A percentile compares a stretch with the other conserved stretches of the same genome.
These are phyloP conservation scores for Pisolithus thermaeus DNA, from an alignment of 1,284 basidiomycete species.

Conservation along the genomic window DNA sequence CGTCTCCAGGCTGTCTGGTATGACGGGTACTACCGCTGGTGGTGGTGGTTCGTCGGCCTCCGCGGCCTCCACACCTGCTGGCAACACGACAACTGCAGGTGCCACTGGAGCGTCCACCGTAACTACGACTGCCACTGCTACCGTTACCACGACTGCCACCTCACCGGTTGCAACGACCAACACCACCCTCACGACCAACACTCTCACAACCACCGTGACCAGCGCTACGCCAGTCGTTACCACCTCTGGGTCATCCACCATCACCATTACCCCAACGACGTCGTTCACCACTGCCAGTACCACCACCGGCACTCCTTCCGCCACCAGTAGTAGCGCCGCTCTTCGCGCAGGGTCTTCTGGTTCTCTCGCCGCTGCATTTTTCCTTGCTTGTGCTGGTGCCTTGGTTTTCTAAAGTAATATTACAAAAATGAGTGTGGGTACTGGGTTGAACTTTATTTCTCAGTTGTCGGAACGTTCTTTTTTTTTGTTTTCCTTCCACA, in stretches of 20 bases:
- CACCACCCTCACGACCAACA: background rate
- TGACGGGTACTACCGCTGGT: slow-evolving; percentile 41
- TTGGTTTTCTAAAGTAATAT: slow-evolving; percentile 14
- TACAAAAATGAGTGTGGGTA: slow-evolving; percentile 4
- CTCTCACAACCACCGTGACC: background rate
- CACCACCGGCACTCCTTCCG: slow-evolving; percentile 6
- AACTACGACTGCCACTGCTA: slow-evolving; percentile 7
- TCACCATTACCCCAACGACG: background rate
- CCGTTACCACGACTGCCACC: slow-evolving; percentile 7
- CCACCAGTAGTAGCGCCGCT: slow-evolving; percentile 17
- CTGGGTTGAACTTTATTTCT: slow-evolving; percentile 7
- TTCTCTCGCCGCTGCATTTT: slow-evolving; percentile 15
- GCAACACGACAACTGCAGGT: slow-evolving; percentile 28
- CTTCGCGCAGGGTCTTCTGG: slow-evolving; percentile 15
- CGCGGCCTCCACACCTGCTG: slow-evolving; percentile 41
- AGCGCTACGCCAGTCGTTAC: background rate
- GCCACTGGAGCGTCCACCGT: background rate
- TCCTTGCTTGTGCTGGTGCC: slow-evolving; percentile 20
- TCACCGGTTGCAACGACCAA: background rate
- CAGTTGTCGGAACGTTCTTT: background rate
- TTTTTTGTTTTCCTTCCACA: background rate
- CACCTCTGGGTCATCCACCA: background rate
- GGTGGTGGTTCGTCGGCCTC: slow-evolving; percentile 33
- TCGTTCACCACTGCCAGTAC: background rate
- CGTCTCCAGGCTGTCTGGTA: slow-evolving; percentile 41